Evolutionary conservation across 768 basidiomycete genomes (phyloP).

Genomic region (Hygrocybe coccinea): DNA sequence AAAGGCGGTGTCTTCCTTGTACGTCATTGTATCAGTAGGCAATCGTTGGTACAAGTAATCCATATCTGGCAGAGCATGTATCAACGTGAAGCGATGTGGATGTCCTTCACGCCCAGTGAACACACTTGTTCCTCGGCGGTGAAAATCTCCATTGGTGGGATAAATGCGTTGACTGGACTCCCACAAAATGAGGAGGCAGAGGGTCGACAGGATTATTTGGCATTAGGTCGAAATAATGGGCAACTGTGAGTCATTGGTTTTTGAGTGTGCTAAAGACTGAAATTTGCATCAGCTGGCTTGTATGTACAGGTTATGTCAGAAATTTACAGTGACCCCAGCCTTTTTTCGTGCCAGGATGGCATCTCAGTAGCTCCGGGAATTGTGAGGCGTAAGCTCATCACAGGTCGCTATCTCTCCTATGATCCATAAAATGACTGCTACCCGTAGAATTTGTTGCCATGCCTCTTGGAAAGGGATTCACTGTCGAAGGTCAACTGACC

Average conservation of each 20-base stretch:
- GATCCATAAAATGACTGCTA: background rate
- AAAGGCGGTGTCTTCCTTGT: constrained; percentile 27
- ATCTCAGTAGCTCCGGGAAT: constrained; percentile 22
- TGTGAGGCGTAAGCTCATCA: constrained; percentile 19
- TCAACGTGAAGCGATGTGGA: constrained; percentile 30
- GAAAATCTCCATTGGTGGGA: constrained; percentile 26
- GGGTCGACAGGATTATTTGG: constrained; percentile 24
- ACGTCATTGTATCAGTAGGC: constrained; percentile 4
- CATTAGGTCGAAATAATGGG: constrained; percentile 7
- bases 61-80: constrained; percentile 18
- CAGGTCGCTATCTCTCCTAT: background rate
- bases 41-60: background rate
- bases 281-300: constrained; percentile 21
- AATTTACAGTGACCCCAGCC: background rate
- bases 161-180: constrained; percentile 26
- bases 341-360: constrained; percentile 15
- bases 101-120: constrained; percentile 14
- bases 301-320: constrained; percentile 6
- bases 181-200: constrained; percentile 10
- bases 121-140: constrained; percentile 12
- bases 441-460: constrained; percentile 24
- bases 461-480: constrained; percentile 19
- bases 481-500: constrained; percentile 22
- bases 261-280: too few species aligned
- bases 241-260: constrained; percentile 19